Evolutionary conservation across 805 yeast species (phyloP).

Genomic region (Cyberlindnera xylosilytica): DNA sequence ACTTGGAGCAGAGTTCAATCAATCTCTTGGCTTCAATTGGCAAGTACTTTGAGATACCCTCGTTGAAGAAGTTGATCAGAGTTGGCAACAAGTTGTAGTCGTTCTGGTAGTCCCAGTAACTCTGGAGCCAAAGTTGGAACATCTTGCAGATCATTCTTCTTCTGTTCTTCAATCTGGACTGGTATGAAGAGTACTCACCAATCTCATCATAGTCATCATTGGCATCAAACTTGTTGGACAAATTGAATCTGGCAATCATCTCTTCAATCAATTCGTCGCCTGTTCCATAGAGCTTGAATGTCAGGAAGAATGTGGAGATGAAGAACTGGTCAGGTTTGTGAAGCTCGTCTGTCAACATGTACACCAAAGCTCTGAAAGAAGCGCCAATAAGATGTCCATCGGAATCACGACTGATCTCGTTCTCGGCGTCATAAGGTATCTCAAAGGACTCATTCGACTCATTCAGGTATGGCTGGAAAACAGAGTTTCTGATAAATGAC

Average conservation of each 20-base stretch:
- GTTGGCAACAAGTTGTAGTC: slow-evolving; percentile 67
- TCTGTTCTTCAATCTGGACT: slow-evolving; percentile 47
- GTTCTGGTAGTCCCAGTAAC: slow-evolving; percentile 71
- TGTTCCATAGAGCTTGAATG: slow-evolving; percentile 68
- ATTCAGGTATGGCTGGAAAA: slow-evolving; percentile 34
- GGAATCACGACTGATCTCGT: slow-evolving; percentile 50
- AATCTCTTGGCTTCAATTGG: slow-evolving; percentile 66
- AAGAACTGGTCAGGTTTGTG: slow-evolving; percentile 64
- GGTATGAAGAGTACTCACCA: slow-evolving; percentile 36
- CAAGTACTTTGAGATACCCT: slow-evolving; percentile 56
- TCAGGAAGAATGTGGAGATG: slow-evolving; percentile 70
- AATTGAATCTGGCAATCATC: slow-evolving; percentile 63
- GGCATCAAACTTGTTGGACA: slow-evolving; percentile 34
- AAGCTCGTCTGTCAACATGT: slow-evolving; percentile 62
- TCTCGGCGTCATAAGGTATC: slow-evolving; percentile 22
- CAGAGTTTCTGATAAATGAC: slow-evolving; percentile 35
- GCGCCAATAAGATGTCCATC: slow-evolving; percentile 61
- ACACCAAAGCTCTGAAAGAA: slow-evolving; percentile 65
- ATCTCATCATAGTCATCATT: slow-evolving; percentile 32
- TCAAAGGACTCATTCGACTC: slow-evolving; percentile 22
- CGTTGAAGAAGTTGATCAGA: slow-evolving; percentile 74
- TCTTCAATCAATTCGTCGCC: slow-evolving; percentile 67
- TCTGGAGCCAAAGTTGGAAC: slow-evolving; percentile 83
- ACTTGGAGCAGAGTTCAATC: slow-evolving; percentile 58
- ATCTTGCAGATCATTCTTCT: slow-evolving; percentile 64